phyloP scores from a whole-genome alignment of 2,329 filamentous ascomycete genomes.

The Phyllosticta capitalensis region DNA sequence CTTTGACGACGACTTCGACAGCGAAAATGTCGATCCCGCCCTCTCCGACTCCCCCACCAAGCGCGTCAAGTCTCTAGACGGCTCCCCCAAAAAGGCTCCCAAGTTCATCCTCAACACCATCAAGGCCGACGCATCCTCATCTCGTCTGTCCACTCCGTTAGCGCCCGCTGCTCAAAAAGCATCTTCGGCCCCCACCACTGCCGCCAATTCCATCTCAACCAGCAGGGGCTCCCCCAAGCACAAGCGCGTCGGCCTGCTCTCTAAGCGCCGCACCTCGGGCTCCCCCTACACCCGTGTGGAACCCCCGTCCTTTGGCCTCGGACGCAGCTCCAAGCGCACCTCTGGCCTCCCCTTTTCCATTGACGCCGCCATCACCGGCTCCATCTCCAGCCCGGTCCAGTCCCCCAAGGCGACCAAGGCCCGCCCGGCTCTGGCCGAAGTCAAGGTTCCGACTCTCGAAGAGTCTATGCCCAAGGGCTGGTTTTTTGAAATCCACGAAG shows the following conservation, averaged over 20 bases:
- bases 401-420: constrained; percentile 21
- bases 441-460: constrained; percentile 39
- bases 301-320: constrained; percentile 51
- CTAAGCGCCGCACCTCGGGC: constrained; percentile 53
- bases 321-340: constrained; percentile 29
- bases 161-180: constrained; percentile 21
- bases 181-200: constrained; percentile 32
- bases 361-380: constrained; percentile 71
- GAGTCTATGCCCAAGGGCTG: constrained; percentile 53
- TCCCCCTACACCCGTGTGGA: constrained; percentile 62
- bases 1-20: constrained; percentile 38
- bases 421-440: constrained; percentile 20
- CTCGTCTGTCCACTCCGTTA: constrained; percentile 14
- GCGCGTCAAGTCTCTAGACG: constrained; percentile 38
- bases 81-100: constrained; percentile 30
- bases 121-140: constrained; percentile 20
- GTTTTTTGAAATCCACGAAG: constrained; percentile 93
- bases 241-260: constrained; percentile 60
- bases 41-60: constrained; percentile 43
- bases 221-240: constrained; percentile 67
- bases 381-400: constrained; percentile 50
- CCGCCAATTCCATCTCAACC: constrained; percentile 29
- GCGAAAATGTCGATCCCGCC: constrained; percentile 51
- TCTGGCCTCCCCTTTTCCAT: constrained; percentile 63
- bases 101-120: constrained; percentile 27